Evolutionary conservation across 805 yeast genomes (phyloP).

Genomic region (Zygotorulaspora sp.): DNA sequence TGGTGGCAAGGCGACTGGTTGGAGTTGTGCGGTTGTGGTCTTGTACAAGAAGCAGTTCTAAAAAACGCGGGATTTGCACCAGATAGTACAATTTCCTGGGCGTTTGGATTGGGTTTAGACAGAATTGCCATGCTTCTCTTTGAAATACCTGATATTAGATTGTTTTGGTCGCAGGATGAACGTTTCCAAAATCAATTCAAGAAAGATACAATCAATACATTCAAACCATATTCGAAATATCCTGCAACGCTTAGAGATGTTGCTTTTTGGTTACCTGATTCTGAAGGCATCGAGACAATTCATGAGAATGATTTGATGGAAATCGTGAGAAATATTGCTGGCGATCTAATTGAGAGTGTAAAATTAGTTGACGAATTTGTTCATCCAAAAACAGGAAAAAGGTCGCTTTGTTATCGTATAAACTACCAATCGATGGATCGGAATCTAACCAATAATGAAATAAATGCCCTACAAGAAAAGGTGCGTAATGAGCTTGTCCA

Average conservation of each 20-base stretch:
- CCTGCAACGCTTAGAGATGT: conserved; percentile 86
- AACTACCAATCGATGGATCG: conserved; percentile 96
- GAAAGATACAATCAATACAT: conserved; percentile 59
- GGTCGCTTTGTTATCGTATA: conserved; percentile 82
- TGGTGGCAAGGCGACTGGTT: conserved; percentile 99
- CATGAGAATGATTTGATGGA: conserved; percentile 95
- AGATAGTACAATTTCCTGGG: conserved; percentile 79
- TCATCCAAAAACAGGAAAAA: conserved; percentile 76
- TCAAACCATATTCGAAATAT: conserved; percentile 84
- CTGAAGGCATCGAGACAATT: conserved; percentile 35
- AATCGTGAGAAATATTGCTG: conserved; percentile 75
- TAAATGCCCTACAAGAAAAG: conserved; percentile 64
- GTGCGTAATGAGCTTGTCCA: conserved; percentile 56
- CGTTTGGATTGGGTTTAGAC: conserved; percentile 94
- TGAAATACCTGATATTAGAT: conserved; percentile 91
- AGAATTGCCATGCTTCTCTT: conserved; percentile 92
- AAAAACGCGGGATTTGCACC: conserved; percentile 60
- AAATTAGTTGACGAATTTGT: conserved; percentile 71
- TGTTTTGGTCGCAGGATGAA: conserved; percentile 84
- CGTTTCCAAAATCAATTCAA: conserved; percentile 72
- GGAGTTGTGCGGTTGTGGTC: conserved; percentile 94
- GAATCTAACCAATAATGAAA: conserved; percentile 77
- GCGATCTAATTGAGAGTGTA: conserved; percentile 86
- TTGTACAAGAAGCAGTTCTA: conserved; percentile 74
- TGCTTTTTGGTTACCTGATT: conserved; percentile 77